These are phyloP conservation scores for Funneliformis mosseae DNA, from an alignment of 192 early-diverging fungal genomes.

Conservation along the genomic window DNA sequence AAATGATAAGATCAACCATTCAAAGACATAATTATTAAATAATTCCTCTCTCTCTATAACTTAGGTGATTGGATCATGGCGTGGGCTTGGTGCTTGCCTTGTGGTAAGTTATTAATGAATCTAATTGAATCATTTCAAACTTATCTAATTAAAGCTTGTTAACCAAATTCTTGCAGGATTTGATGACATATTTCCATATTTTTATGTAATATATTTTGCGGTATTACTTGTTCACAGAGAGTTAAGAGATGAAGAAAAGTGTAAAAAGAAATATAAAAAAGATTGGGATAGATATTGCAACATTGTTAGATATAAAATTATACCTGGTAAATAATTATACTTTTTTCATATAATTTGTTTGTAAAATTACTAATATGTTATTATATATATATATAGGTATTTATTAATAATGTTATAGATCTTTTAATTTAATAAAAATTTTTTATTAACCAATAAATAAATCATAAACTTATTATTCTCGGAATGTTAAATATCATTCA, in stretches of 20 bases:
- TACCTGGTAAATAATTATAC: constrained; percentile 59
- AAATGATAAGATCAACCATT: neutral
- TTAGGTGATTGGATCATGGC: constrained; percentile 94
- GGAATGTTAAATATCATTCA: no score
- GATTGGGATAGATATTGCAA: constrained; percentile 90
- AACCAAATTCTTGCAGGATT: constrained; percentile 51
- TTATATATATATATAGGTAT: neutral
- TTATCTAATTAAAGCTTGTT: neutral
- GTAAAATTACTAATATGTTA: neutral
- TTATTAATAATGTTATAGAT: neutral
- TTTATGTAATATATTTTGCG: constrained; percentile 92
- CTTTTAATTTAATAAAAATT: no score
- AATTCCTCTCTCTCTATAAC: neutral
- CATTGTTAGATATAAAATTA: constrained; percentile 80
- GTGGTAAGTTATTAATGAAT: constrained; percentile 43
- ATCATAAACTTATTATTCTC: no score
- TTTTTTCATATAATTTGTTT: neutral
- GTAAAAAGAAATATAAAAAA: constrained; percentile 88
- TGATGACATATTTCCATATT: constrained; percentile 81
- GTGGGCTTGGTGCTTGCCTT: constrained; percentile 86
- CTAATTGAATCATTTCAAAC: neutral
- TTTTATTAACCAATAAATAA: no score
- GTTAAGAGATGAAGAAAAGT: constrained; percentile 87
- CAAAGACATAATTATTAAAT: neutral
- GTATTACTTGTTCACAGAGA: constrained; percentile 89